These are phyloP conservation scores for Lasiodiplodia gonubiensis DNA, from an alignment of 2,329 filamentous ascomycete genomes.

Conservation along the genomic window DNA sequence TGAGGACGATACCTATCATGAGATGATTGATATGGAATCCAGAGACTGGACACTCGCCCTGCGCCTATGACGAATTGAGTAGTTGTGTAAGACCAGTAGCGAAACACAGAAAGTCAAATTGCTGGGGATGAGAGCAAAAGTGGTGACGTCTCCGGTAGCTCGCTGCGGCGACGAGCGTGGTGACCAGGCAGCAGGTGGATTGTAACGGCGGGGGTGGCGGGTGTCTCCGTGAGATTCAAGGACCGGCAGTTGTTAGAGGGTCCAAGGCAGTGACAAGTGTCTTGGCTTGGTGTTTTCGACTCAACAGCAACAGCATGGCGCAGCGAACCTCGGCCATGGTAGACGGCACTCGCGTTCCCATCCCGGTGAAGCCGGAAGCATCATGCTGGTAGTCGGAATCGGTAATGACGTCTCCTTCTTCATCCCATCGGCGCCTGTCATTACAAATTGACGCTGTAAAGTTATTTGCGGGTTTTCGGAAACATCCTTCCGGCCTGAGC, in stretches of 20 bases:
- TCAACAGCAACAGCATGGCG: not conserved
- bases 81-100: not conserved
- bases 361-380: no score
- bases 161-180: no score
- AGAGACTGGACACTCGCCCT: not conserved
- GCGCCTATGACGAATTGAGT: not conserved
- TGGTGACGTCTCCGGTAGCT: not conserved
- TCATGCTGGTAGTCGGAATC: no score
- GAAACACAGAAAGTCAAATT: not conserved
- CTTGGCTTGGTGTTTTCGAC: not conserved
- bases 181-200: not conserved
- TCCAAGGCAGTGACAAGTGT: not conserved
- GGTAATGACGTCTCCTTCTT: no score
- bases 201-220: constrained; percentile 13
- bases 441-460: not conserved
- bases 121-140: not conserved
- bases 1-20: not conserved
- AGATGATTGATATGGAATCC: not conserved
- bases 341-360: no score
- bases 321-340: not conserved
- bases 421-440: no score
- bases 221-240: not conserved
- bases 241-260: not conserved
- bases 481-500: not conserved
- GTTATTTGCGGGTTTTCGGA: not conserved